Conservation (phyloP, 768 basidiomycete genomes). For the Pilatotrama ljubarskyi region DNA sequence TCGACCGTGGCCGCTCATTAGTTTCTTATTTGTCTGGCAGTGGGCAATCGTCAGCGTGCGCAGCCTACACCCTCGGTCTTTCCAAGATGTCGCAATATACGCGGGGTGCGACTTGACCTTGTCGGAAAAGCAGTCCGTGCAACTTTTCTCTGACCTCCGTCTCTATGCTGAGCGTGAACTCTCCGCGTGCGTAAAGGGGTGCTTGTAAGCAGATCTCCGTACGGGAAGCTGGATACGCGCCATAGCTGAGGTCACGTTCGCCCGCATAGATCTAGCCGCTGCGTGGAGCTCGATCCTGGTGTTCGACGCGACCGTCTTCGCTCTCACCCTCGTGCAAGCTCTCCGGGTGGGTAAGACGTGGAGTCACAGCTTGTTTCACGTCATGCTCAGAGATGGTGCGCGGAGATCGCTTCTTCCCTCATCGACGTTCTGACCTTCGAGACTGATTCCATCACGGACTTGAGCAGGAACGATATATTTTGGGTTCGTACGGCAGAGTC, state of each 20-base stretch:
- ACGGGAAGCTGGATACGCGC: not conserved
- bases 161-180: not conserved
- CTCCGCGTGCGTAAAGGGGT: not conserved
- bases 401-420: not conserved
- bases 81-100: not conserved
- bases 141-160: not conserved
- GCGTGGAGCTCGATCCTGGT: slow-evolving; percentile 15
- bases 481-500: not conserved
- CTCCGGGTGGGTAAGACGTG: not conserved
- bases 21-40: not conserved
- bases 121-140: not conserved
- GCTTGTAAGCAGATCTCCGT: not conserved
- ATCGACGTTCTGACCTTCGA: not conserved
- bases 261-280: not conserved
- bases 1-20: too few species aligned
- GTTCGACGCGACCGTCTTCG: slow-evolving; percentile 11
- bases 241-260: not conserved
- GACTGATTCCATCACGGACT: not conserved
- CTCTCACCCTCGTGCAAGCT: slow-evolving; percentile 3
- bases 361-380: not conserved
- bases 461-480: slow-evolving; percentile 8
- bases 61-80: not conserved
- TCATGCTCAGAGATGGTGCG: slow-evolving; percentile 15
- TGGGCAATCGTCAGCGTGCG: slow-evolving; percentile 11
- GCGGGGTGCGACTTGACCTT: slow-evolving; percentile 5